Evolutionary conservation across 306 rosid species (phyloP).

Genomic region (Sicyos baderoa): DNA sequence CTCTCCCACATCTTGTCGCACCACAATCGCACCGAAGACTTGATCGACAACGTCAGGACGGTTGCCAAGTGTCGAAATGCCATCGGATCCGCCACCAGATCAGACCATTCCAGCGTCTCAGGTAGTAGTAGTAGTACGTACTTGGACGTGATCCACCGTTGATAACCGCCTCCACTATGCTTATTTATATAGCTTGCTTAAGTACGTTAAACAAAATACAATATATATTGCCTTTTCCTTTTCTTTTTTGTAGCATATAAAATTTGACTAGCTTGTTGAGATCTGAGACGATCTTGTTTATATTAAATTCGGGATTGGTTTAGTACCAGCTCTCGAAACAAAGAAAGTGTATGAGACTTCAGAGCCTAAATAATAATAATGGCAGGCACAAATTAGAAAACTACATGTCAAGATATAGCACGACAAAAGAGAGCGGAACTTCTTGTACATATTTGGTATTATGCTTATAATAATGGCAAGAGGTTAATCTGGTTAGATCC

Average conservation of each 20-base stretch:
- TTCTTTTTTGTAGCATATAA: slow-evolving; percentile 5
- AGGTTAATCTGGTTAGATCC: background rate
- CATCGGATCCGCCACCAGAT: slow-evolving; percentile 37
- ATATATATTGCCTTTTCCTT: too few species aligned
- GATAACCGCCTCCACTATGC: background rate
- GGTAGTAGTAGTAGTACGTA: background rate
- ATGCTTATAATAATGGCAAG: background rate
- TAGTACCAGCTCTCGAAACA: background rate
- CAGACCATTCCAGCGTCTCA: slow-evolving; percentile 64
- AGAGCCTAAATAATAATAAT: background rate
- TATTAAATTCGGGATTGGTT: background rate
- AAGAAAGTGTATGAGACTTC: background rate
- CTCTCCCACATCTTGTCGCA: slow-evolving; percentile 68
- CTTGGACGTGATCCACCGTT: background rate
- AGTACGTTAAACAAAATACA: too few species aligned
- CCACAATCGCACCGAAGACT: slow-evolving; percentile 51
- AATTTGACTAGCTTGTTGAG: background rate
- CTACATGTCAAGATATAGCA: background rate
- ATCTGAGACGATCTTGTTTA: background rate
- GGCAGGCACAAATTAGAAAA: background rate
- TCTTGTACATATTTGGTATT: background rate
- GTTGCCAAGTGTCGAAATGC: slow-evolving; percentile 62
- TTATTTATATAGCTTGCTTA: too few species aligned
- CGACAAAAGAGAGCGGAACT: background rate
- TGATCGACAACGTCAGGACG: slow-evolving; percentile 70